These are phyloP conservation scores for Fusarium sp. DNA, from an alignment of 2,329 filamentous ascomycete species.

Conservation along the genomic window DNA sequence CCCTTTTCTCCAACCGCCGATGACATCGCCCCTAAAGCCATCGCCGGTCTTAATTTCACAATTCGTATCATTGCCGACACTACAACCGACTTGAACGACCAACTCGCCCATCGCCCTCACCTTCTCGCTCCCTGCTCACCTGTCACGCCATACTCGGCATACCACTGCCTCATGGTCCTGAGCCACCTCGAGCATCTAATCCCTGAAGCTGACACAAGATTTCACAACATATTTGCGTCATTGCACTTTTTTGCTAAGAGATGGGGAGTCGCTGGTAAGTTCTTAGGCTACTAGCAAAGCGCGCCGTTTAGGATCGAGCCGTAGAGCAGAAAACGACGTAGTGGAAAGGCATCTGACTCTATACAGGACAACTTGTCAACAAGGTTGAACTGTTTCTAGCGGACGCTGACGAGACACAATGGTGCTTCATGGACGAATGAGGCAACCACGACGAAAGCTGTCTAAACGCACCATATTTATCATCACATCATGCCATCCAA, in stretches of 20 bases:
- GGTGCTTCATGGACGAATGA: conserved; percentile 40
- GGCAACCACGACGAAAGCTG: neutral
- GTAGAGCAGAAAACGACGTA: neutral
- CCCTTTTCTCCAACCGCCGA: conserved; percentile 34
- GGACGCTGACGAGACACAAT: conserved; percentile 36
- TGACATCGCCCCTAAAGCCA: conserved; percentile 48
- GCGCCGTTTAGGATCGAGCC: neutral
- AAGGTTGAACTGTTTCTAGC: conserved; percentile 44
- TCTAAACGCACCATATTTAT: neutral
- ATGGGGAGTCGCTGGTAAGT: conserved; percentile 48
- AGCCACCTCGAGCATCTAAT: conserved; percentile 48
- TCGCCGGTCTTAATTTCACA: conserved; percentile 51
- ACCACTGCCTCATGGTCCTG: conserved; percentile 48
- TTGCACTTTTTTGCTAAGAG: conserved; percentile 49
- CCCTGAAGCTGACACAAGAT: conserved; percentile 45
- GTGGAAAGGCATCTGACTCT: conserved; percentile 19
- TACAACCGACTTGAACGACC: conserved; percentile 48
- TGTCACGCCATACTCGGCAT: conserved; percentile 48
- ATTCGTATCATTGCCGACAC: conserved; percentile 50
- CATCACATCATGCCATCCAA: neutral
- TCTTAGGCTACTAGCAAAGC: conserved; percentile 6
- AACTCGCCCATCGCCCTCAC: conserved; percentile 46
- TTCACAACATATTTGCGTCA: conserved; percentile 48
- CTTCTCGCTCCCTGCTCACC: conserved; percentile 48
- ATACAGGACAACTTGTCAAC: conserved; percentile 42